Base-by-base conservation (phyloP, 495 filamentous ascomycete species). In the Entonaema liquescens region DNA sequence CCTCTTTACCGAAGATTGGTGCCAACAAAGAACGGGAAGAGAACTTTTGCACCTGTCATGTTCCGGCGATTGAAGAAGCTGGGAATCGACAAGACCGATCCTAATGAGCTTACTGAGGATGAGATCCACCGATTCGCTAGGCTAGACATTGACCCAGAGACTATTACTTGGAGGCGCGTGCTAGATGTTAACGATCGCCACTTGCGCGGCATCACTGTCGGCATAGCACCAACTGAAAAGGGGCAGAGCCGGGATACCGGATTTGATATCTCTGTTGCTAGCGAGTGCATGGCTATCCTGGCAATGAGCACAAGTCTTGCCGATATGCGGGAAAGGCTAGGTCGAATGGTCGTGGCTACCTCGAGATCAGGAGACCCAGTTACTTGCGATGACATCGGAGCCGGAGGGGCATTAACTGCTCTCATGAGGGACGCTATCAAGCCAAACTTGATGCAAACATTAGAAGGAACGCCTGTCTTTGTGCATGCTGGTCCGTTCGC, bases 401-500 rank as follows among this genome's bases (percentile, higher is more conserved):
- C 89, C 15, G 95, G 94, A 60, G 95, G 95, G 68, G 95, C 95
- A 53, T 85, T 99, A 40, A 92, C 95, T 3, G 95, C 94, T 36
- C 81, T 99, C 68, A 97, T 99, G 93, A 94, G 91, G 83, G 95
- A 99, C 82, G 94, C 95, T 21, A 97, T 97, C 80, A 99, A 99
- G 83, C 95, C 95, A 28, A 99, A 98, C 81, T 81, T 99, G 65
- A 98, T 99, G 95, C 95, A 99, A 83, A 97, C 92, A 49, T 84
- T 99, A 67, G 95, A 99, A 77, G 95, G 95, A 31, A 99, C 95
- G 1, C 95, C 95, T 3, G 95, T 98, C 0, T 93, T 99, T 76
- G 95, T 99, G 5, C 95, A 99, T 72, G 95, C 95, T 12, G 95
- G 95, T 4, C 95, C 95, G 1, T 99, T 99, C 75, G 95, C 95